Conservation (phyloP, 2,329 filamentous ascomycete genomes). For the Cordyceps cicadae region DNA sequence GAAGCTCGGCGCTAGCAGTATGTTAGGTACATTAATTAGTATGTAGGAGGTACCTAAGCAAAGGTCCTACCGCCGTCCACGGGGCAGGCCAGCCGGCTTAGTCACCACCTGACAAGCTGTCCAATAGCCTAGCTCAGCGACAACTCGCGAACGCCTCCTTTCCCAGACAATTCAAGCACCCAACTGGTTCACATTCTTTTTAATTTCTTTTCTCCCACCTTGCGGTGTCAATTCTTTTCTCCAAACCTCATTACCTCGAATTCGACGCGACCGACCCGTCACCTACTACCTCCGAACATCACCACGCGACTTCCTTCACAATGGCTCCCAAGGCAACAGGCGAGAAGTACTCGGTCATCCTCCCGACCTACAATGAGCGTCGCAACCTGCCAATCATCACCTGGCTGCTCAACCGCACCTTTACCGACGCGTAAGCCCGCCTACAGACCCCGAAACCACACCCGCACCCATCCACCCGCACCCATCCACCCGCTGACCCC, state of each 20-base stretch:
- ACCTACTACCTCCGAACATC: background rate
- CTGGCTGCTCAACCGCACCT: slow-evolving; percentile 88
- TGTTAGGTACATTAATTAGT: too few relatives aligned
- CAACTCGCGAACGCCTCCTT: background rate
- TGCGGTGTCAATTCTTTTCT: background rate
- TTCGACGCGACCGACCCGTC: background rate
- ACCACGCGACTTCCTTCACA: slow-evolving; percentile 3
- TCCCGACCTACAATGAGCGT: slow-evolving; percentile 98
- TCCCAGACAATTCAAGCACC: slow-evolving; percentile 5
- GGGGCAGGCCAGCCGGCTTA: slow-evolving; percentile 5
- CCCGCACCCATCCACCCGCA: background rate
- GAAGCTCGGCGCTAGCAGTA: too few relatives aligned
- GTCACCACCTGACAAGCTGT: slow-evolving; percentile 9
- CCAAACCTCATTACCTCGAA: background rate
- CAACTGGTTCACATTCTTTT: slow-evolving; percentile 10
- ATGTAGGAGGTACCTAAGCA: too few relatives aligned
- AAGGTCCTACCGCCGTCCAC: too few relatives aligned
- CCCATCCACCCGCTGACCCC: background rate
- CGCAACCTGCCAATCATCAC: slow-evolving; percentile 92
- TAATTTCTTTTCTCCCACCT: background rate
- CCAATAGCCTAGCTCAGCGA: background rate
- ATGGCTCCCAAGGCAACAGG: slow-evolving; percentile 39
- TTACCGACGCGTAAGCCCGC: slow-evolving; percentile 67
- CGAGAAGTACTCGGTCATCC: slow-evolving; percentile 91
- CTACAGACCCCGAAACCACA: too few relatives aligned